Conservation (phyloP, 75 land plant species). For the Larix kaempferi region DNA sequence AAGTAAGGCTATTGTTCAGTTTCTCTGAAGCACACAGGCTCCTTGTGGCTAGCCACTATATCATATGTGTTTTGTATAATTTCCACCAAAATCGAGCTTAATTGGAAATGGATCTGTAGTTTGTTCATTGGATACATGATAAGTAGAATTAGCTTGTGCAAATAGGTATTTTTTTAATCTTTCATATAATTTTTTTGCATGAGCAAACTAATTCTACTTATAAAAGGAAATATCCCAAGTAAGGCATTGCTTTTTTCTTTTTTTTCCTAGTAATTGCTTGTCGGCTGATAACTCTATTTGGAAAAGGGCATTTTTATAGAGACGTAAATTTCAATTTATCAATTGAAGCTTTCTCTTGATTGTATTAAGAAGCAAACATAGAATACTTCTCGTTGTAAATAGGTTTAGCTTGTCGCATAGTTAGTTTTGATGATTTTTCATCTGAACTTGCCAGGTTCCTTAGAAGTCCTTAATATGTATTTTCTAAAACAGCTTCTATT, state of each 20-base stretch:
- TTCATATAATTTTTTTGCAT: not conserved
- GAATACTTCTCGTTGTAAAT: not conserved
- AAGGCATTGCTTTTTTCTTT: not conserved
- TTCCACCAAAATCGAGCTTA: not conserved
- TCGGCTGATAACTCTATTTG: not conserved
- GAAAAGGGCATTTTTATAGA: not conserved
- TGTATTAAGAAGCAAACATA: not conserved
- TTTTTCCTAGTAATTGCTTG: not conserved
- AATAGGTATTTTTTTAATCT: not conserved
- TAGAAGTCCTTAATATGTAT: not conserved
- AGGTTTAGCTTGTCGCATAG: not conserved
- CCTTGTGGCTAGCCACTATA: not conserved
- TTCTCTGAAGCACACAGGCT: too few relatives aligned
- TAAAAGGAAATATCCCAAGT: not conserved
- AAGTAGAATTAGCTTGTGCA: not conserved
- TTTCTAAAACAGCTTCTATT: not conserved
- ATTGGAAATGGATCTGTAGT: not conserved
- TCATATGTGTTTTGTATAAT: not conserved
- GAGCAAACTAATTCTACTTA: not conserved
- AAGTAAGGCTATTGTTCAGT: not conserved
- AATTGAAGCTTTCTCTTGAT: not conserved
- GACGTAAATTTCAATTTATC: too few relatives aligned
- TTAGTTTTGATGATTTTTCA: not conserved
- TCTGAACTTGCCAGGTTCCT: too few relatives aligned
- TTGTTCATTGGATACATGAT: not conserved